Evolutionary conservation across 306 rosid genomes (phyloP).

Genomic region (Quercus gilva): DNA sequence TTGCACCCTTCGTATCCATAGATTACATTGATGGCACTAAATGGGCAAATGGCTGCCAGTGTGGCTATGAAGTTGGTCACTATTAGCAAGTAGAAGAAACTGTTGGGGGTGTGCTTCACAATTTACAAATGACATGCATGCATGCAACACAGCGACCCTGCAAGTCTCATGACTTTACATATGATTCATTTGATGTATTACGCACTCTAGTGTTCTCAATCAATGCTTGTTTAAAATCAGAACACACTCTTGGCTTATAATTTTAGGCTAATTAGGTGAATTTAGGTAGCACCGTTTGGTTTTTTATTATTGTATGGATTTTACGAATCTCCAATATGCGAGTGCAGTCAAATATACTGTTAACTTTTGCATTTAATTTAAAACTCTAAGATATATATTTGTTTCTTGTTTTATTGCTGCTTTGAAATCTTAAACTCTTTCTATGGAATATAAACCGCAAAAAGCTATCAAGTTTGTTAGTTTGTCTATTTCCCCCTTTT

Average conservation of each 20-base stretch:
- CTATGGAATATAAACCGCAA: too few relatives aligned
- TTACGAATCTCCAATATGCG: neutral
- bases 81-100: slow-evolving; percentile 1
- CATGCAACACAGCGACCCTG: neutral
- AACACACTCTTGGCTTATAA: neutral
- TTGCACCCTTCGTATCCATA: slow-evolving; percentile 37
- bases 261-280: neutral
- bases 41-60: slow-evolving; percentile 58
- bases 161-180: too few relatives aligned
- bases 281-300: neutral
- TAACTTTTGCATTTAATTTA: neutral
- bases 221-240: neutral
- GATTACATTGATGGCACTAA: slow-evolving; percentile 58
- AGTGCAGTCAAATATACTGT: neutral
- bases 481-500: too few relatives aligned
- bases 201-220: neutral
- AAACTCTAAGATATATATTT: neutral
- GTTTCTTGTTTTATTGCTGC: neutral
- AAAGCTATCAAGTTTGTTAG: too few relatives aligned
- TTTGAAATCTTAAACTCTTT: neutral
- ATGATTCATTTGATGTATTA: neutral
- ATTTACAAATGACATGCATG: neutral
- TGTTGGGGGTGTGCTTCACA: too few relatives aligned
- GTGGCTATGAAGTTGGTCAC: slow-evolving; percentile 32
- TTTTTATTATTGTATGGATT: neutral